phyloP scores from a whole-genome alignment of 345 rosid species.

The Gynandropsis gynandra region DNA sequence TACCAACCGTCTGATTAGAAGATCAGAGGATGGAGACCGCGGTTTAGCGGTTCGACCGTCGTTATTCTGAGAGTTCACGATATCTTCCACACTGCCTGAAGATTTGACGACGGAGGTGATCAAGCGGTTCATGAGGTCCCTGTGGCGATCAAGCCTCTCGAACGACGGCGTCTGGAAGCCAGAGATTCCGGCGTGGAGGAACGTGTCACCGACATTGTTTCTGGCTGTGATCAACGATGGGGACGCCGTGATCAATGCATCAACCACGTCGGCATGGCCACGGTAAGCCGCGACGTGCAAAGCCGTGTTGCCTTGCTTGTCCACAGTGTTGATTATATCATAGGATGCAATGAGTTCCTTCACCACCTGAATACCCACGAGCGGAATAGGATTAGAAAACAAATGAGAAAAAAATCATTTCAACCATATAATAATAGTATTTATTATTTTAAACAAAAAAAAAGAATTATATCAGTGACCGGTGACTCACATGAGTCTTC shows the following conservation, averaged over 20 bases:
- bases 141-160: constrained; percentile 65
- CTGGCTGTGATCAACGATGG: constrained; percentile 40
- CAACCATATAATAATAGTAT: too few relatives aligned
- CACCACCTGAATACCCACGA: constrained; percentile 51
- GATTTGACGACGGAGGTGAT: constrained; percentile 31
- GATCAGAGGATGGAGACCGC: constrained; percentile 54
- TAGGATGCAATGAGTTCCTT: constrained; percentile 47
- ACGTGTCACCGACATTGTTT: constrained; percentile 69
- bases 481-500: constrained; percentile 50
- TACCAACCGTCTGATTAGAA: constrained; percentile 53
- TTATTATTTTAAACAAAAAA: too few relatives aligned
- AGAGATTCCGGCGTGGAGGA: constrained; percentile 67
- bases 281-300: constrained; percentile 66
- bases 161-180: constrained; percentile 77
- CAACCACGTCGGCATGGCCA: constrained; percentile 58
- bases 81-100: constrained; percentile 31
- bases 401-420: too few relatives aligned
- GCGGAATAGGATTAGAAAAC: too few relatives aligned
- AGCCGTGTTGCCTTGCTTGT: constrained; percentile 68
- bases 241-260: constrained; percentile 49
- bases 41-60: constrained; percentile 63
- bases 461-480: background rate
- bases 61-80: constrained; percentile 51
- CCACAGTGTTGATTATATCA: constrained; percentile 37
- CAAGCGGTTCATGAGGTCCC: constrained; percentile 55